These are phyloP conservation scores for Phytophthora nicotianae DNA, from an alignment of 352 stramenopile species.

Conservation along the genomic window DNA sequence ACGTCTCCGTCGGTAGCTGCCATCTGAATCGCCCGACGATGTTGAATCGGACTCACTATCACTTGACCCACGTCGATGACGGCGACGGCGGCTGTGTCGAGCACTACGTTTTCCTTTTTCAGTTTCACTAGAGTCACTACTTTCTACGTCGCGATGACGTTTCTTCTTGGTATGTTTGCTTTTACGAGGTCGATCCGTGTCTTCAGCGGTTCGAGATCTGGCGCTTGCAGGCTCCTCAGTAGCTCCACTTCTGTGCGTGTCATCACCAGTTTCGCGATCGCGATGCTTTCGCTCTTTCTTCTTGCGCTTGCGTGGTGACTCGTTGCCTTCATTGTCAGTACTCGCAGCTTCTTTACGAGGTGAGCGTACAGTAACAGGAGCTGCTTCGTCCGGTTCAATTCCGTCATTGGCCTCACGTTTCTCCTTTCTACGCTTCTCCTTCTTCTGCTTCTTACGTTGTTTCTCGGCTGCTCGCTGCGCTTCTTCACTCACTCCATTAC, in stretches of 20 bases:
- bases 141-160: slow-evolving; percentile 41
- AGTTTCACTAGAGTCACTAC: slow-evolving; percentile 55
- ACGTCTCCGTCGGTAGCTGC: slow-evolving; percentile 40
- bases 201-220: slow-evolving; percentile 27
- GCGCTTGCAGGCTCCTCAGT: slow-evolving; percentile 19
- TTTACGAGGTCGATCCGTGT: slow-evolving; percentile 41
- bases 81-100: slow-evolving; percentile 37
- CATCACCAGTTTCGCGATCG: slow-evolving; percentile 30
- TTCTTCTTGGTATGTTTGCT: slow-evolving; percentile 66
- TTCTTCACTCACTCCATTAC: slow-evolving; percentile 24
- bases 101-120: slow-evolving; percentile 28
- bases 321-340: slow-evolving; percentile 31
- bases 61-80: slow-evolving; percentile 36
- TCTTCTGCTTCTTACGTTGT: slow-evolving; percentile 71
- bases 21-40: slow-evolving; percentile 56
- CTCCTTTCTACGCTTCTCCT: slow-evolving; percentile 61
- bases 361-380: slow-evolving; percentile 30
- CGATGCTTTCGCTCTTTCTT: slow-evolving; percentile 64
- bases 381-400: slow-evolving; percentile 49
- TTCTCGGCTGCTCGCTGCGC: slow-evolving; percentile 47
- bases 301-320: slow-evolving; percentile 69
- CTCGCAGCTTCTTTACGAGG: slow-evolving; percentile 47
- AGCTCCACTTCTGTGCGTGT: slow-evolving; percentile 13
- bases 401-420: slow-evolving; percentile 33
- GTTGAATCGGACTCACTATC: slow-evolving; percentile 59